These are phyloP conservation scores for Beauveria varroae DNA, from an alignment of 2,329 filamentous ascomycete species.

Conservation along the genomic window DNA sequence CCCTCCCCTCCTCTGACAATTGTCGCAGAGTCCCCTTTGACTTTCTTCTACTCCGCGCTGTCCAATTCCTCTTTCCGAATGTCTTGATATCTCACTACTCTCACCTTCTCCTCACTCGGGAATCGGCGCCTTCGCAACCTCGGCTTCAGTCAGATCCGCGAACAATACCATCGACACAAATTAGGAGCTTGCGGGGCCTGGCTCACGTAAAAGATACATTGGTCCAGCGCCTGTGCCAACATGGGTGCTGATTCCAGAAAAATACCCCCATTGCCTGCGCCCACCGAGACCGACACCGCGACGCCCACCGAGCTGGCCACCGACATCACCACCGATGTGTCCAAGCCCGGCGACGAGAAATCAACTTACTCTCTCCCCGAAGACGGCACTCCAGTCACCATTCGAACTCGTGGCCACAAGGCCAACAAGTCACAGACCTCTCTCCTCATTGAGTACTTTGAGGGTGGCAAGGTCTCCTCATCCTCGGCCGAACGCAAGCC, in stretches of 20 bases:
- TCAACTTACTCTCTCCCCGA: constrained; percentile 76
- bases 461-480: constrained; percentile 58
- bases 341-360: constrained; percentile 58
- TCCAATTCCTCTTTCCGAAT: constrained; percentile 4
- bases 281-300: constrained; percentile 65
- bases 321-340: constrained; percentile 61
- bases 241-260: constrained; percentile 49
- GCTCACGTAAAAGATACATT: not conserved
- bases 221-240: constrained; percentile 25
- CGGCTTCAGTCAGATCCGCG: not conserved
- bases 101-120: not conserved
- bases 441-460: constrained; percentile 90
- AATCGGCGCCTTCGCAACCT: not conserved
- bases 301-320: constrained; percentile 58
- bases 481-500: constrained; percentile 60
- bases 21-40: constrained; percentile 5
- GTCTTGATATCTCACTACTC: constrained; percentile 3
- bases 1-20: not conserved
- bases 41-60: not conserved
- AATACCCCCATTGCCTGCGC: constrained; percentile 64
- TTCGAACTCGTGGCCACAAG: constrained; percentile 64
- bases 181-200: not conserved
- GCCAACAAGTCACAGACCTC: constrained; percentile 72
- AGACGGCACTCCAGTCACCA: constrained; percentile 86
- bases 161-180: not conserved